Percentiles rank a stretch among this genome's conserved stretches.
Conservation (phyloP, 2,329 filamentous ascomycete genomes). For the Exophiala spinifera region DNA sequence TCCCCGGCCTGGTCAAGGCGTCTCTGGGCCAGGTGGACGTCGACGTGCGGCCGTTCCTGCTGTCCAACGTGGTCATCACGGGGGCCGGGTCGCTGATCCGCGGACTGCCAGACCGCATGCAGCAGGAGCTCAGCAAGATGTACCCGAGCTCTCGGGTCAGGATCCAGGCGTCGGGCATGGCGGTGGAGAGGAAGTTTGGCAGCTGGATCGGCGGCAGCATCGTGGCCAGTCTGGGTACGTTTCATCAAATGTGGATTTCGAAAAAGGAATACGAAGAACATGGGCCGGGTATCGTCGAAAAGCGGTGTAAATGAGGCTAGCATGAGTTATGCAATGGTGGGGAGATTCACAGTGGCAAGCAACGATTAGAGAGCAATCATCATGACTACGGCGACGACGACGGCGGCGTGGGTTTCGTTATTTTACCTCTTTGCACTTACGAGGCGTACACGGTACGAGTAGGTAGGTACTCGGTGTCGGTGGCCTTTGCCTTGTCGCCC, state of each 20-base stretch:
- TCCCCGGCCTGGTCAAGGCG: slow-evolving; percentile 76
- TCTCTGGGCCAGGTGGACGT: slow-evolving; percentile 79
- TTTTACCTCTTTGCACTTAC: too few species aligned
- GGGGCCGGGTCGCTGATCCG: slow-evolving; percentile 84
- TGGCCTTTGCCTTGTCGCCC: too few species aligned
- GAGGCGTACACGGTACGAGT: too few species aligned
- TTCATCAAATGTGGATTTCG: slow-evolving; percentile 99
- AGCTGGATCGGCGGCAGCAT: slow-evolving; percentile 97
- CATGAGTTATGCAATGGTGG: too few species aligned
- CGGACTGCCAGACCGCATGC: slow-evolving; percentile 86
- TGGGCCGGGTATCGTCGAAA: slow-evolving; percentile 84
- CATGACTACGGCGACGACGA: too few species aligned
- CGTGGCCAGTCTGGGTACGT: slow-evolving; percentile 88
- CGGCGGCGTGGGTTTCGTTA: too few species aligned
- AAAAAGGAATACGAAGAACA: slow-evolving; percentile 98
- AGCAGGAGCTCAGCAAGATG: slow-evolving; percentile 74
- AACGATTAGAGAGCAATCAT: too few species aligned
- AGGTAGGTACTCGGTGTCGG: too few species aligned
- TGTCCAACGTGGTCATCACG: slow-evolving; percentile 89
- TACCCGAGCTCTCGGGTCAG: slow-evolving; percentile 85
- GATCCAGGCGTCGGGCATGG: slow-evolving; percentile 80
- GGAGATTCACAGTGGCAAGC: too few species aligned
- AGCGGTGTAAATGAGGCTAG: slow-evolving; percentile 75
- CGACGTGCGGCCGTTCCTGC: slow-evolving; percentile 76
- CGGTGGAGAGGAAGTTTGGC: slow-evolving; percentile 84